A percentile compares a stretch with the other conserved stretches of the same genome.
phyloP scores from a whole-genome alignment of 2,329 filamentous ascomycete genomes.

The Didymella segeticola region DNA sequence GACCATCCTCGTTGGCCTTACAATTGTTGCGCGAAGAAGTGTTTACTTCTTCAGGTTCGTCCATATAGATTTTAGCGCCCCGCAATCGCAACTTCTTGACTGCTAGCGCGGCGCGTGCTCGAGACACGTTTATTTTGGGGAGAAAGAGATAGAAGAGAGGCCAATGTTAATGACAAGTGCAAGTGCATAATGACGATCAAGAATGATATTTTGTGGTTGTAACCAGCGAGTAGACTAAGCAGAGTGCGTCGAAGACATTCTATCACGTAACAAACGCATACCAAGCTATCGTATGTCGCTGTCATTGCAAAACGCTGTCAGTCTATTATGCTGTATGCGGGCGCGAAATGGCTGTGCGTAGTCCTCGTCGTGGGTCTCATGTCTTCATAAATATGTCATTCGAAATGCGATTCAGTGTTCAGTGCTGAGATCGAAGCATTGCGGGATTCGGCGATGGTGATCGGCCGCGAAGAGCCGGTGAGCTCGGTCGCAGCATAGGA shows the following conservation, averaged over 20 bases:
- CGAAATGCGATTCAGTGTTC: not conserved
- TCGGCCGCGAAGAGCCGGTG: conserved; percentile 43
- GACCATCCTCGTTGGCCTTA: not conserved
- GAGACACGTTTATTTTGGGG: not conserved
- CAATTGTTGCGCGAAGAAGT: not conserved
- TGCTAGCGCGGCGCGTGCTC: conserved; percentile 5
- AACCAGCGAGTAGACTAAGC: not conserved
- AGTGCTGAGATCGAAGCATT: conserved; percentile 26
- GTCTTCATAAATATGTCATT: conserved; percentile 6
- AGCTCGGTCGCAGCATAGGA: conserved; percentile 45
- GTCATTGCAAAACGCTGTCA: not conserved
- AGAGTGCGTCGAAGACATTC: not conserved
- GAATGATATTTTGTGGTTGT: not conserved
- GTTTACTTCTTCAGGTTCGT: not conserved
- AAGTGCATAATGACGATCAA: not conserved
- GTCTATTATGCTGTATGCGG: conserved; percentile 6
- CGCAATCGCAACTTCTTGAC: conserved; percentile 3
- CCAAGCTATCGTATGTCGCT: not conserved
- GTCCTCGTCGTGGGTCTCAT: conserved; percentile 7
- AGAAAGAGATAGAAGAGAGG: too few relatives aligned
- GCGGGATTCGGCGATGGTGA: conserved; percentile 43
- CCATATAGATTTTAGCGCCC: conserved; percentile 7
- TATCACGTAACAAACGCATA: not conserved
- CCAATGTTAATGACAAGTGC: not conserved
- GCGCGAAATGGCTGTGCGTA: not conserved